phyloP scores from a whole-genome alignment of 768 basidiomycete genomes.

The Auricularia sp. region DNA sequence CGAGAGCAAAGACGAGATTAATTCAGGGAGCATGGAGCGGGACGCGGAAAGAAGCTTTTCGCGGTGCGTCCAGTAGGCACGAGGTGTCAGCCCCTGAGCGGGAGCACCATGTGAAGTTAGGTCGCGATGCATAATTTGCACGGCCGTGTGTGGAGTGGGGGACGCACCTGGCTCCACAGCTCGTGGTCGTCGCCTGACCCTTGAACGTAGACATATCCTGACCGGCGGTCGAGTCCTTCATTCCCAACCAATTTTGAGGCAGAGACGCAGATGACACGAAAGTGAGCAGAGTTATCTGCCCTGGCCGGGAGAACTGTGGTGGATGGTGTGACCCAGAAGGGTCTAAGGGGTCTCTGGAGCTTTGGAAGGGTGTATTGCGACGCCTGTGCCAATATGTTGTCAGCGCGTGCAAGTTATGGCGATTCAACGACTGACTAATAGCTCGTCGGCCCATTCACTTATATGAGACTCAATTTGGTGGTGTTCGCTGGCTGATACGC shows the following conservation, averaged over 20 bases:
- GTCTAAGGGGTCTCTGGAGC: conserved; percentile 59
- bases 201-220: conserved; percentile 82
- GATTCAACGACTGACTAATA: conserved; percentile 45
- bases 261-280: conserved; percentile 75
- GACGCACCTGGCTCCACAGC: conserved; percentile 66
- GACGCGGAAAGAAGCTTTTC: conserved; percentile 35
- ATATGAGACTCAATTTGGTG: conserved; percentile 60
- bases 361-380: conserved; percentile 64
- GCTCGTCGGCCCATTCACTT: conserved; percentile 55
- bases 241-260: conserved; percentile 59
- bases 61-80: conserved; percentile 57
- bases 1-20: conserved; percentile 23
- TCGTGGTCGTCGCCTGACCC: conserved; percentile 96
- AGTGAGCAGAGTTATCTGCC: conserved; percentile 17
- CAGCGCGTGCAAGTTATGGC: neutral
- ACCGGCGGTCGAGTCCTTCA: conserved; percentile 51
- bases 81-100: conserved; percentile 68
- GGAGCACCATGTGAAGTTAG: neutral
- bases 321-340: conserved; percentile 80
- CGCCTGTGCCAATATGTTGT: conserved; percentile 28
- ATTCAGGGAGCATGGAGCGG: conserved; percentile 39
- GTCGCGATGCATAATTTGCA: neutral
- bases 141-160: conserved; percentile 1
- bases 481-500: conserved; percentile 69
- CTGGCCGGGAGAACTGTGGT: conserved; percentile 42